phyloP scores from a whole-genome alignment of 2,329 filamentous ascomycete genomes.

The Berkeleyomyces rouxiae region DNA sequence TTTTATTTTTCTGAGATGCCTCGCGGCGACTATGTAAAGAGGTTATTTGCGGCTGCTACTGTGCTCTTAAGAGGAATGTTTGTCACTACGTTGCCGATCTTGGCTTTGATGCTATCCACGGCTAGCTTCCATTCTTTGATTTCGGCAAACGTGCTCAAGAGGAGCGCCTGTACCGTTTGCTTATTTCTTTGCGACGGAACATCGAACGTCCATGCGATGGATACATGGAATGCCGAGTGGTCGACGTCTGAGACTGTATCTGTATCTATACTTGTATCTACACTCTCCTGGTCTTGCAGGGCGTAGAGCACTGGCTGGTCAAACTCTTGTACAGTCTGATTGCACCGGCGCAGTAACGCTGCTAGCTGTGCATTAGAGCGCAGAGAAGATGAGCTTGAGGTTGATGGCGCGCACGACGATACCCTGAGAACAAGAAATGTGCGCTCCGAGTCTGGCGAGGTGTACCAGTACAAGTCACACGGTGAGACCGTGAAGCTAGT shows the following conservation, averaged over 20 bases:
- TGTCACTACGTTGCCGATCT: constrained; percentile 55
- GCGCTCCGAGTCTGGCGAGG: constrained; percentile 42
- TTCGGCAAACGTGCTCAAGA: constrained; percentile 15
- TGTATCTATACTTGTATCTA: not conserved
- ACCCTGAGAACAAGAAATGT: constrained; percentile 73
- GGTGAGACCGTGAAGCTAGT: constrained; percentile 26
- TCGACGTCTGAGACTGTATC: constrained; percentile 13
- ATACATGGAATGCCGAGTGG: constrained; percentile 59
- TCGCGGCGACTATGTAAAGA: not conserved
- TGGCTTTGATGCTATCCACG: constrained; percentile 50
- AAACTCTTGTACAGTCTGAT: constrained; percentile 41
- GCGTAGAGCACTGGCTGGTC: constrained; percentile 57
- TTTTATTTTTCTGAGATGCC: too few relatives aligned
- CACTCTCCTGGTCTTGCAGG: constrained; percentile 14
- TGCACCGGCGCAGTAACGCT: constrained; percentile 48
- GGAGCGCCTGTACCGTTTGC: constrained; percentile 23
- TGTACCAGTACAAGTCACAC: constrained; percentile 30
- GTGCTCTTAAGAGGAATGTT: constrained; percentile 25
- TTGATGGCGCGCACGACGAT: constrained; percentile 17
- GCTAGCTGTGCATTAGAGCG: constrained; percentile 36
- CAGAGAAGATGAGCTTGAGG: not conserved
- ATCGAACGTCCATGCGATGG: constrained; percentile 66
- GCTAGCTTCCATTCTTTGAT: constrained; percentile 30
- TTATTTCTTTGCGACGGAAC: constrained; percentile 20
- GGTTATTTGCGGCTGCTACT: not conserved